Percentiles rank a stretch among this genome's conserved stretches.
Conservation (phyloP, 768 basidiomycete species). For the Boletus vermiculosoides region DNA sequence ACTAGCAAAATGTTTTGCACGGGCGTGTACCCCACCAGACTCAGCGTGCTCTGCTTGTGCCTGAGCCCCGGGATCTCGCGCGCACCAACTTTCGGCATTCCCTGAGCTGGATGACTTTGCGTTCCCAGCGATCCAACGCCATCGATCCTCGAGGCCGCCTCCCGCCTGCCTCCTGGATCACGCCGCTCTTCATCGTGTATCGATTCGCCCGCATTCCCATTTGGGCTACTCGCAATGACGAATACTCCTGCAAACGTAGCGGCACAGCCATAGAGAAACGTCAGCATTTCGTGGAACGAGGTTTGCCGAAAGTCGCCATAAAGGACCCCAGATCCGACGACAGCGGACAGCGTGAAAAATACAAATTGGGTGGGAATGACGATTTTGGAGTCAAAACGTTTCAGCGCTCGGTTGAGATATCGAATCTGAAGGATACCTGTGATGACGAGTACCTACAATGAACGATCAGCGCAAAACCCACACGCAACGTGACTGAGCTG, state of each 20-base stretch:
- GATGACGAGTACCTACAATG: slow-evolving; percentile 55
- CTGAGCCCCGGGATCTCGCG: slow-evolving; percentile 47
- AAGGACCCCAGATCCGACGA: slow-evolving; percentile 88
- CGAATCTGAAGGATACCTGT: slow-evolving; percentile 84
- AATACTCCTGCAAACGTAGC: slow-evolving; percentile 92
- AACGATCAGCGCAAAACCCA: slow-evolving; percentile 8
- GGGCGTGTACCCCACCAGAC: slow-evolving; percentile 69
- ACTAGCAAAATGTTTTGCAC: slow-evolving; percentile 72
- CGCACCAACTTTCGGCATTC: slow-evolving; percentile 45
- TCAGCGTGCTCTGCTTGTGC: slow-evolving; percentile 54
- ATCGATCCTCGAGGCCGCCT: slow-evolving; percentile 29
- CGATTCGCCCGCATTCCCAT: slow-evolving; percentile 28
- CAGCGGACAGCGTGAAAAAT: slow-evolving; percentile 89
- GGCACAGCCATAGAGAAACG: slow-evolving; percentile 82
- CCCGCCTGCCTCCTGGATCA: slow-evolving; percentile 31
- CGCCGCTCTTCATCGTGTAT: slow-evolving; percentile 31
- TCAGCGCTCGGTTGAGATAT: slow-evolving; percentile 83
- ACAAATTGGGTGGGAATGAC: slow-evolving; percentile 97
- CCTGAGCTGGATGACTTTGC: slow-evolving; percentile 41
- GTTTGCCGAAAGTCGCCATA: slow-evolving; percentile 91
- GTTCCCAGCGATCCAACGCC: slow-evolving; percentile 22
- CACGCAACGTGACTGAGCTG: slow-evolving; percentile 20
- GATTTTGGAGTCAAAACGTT: slow-evolving; percentile 91
- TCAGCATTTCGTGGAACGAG: slow-evolving; percentile 76
- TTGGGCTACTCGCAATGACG: slow-evolving; percentile 72